phyloP scores from a whole-genome alignment of 176 grass and related monocot species.

The Avena insularis region DNA sequence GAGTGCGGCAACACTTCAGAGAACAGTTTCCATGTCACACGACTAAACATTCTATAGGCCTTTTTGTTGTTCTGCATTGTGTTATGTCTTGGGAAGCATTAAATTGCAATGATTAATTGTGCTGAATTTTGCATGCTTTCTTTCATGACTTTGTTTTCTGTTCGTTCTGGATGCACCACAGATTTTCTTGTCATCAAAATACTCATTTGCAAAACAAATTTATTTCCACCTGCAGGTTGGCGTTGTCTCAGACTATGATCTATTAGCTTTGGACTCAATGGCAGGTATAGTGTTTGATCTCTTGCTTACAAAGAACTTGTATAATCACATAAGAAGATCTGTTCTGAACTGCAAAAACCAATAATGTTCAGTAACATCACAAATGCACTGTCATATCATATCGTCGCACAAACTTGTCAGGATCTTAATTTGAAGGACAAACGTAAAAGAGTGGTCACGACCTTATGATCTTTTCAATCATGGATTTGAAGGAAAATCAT shows the following conservation, averaged over 20 bases:
- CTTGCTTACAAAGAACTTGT: constrained; percentile 24
- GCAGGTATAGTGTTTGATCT: constrained; percentile 59
- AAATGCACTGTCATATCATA: neutral
- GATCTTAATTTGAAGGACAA: constrained; percentile 6
- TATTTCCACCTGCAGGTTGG: constrained; percentile 72
- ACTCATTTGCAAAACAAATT: constrained; percentile 20
- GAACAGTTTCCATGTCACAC: neutral
- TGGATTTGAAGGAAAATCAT: neutral
- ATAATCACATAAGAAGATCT: neutral
- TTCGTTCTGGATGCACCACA: neutral
- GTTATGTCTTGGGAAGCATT: constrained; percentile 13
- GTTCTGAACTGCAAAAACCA: constrained; percentile 16
- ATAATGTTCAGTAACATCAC: neutral
- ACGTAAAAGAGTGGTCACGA: neutral
- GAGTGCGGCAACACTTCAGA: neutral
- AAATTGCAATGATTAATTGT: neutral
- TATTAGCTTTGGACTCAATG: constrained; percentile 88
- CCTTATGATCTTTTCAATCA: constrained; percentile 22
- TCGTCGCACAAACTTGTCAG: constrained; percentile 3
- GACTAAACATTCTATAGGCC: neutral
- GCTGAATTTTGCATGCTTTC: constrained; percentile 17
- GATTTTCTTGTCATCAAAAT: constrained; percentile 3
- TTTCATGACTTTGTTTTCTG: neutral
- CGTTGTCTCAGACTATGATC: constrained; percentile 97
- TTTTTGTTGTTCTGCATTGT: neutral